Base-by-base conservation (phyloP, 2,329 filamentous ascomycete genomes). In the Bipolaris oryzae region DNA sequence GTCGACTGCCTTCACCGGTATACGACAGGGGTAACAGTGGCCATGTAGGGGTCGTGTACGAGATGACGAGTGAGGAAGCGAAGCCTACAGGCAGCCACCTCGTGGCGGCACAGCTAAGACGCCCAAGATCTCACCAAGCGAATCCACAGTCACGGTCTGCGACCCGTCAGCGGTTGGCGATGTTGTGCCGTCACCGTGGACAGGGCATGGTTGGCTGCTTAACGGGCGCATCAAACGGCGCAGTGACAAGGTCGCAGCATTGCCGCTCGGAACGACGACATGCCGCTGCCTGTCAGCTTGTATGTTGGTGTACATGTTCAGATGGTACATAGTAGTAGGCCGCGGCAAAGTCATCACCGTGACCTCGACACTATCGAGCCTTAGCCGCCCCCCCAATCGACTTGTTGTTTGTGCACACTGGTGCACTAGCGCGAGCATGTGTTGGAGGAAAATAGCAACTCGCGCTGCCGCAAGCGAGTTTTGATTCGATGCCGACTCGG, bases 181-280 rank as follows among this genome's bases (percentile, higher is more conserved):
- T 55, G 35, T 23, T 43, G 44, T 56, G 47, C 50, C 43, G 48
- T 52, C 34, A 53, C 53, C 47, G 58, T 50, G 53, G 54, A 41
- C 55, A 59, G 38, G 49, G 53, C 57, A 52, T 65, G 50, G 60
- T 60, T 57, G 59, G 56, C 57, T 61, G 62, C 54, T 50, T 52
- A 60, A 59, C 61, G 62, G 65, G 42, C 58, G 57, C 62, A 43
- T 62, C 61, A 67, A 69, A 63, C 54, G 62, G 63, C 50, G 60
- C 53, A 46, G 51, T 60, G 50, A 44, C 62, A 61, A 55, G 57
- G 56, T 58, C 51, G 60, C 53, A 63, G 61, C 54, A 64, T 55
- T 66, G 58, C 65, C 56, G 63, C 50, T 50, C 58, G 56, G 61
- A 53, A 57, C 46, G 38, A 41, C 5, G 5, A 50, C 44, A 58